Base-by-base conservation (phyloP, 2,329 filamentous ascomycete species). In the Colletotrichum paranaense region DNA sequence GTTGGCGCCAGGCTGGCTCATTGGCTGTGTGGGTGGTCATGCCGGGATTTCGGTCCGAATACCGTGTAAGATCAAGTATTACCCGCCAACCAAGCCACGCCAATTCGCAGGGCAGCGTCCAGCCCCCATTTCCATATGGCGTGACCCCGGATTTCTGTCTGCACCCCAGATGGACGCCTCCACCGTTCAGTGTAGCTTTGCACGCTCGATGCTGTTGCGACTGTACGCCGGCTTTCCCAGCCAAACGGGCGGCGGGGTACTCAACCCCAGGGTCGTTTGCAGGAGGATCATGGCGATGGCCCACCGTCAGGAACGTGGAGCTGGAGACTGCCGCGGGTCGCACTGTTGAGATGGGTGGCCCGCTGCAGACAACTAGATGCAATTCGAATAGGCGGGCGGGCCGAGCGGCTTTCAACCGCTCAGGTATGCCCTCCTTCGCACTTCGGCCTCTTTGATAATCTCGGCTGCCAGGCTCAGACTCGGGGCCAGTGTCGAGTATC, bases 391-490 rank as follows among this genome's bases (percentile, higher is more conserved):
- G 59, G 60, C 46, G 38, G 38, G 38, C 70, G 62, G 65, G 22
- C 16, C 24, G 32, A 42, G 55, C 24, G 57, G 67, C 57, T 42
- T 58, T 87, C 84, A 88, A 76, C 87, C 84, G 76, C 86, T 85
- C 75, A 91, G 84, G 82, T 91, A 91, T 74, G 89, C 87, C 78
- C 92, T 91, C 76, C 94, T 87, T 76, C 93, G 89, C 77, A 91
- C 89, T 80, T 94, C 94, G 8, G 94, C 94, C 80, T 96, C 94
- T 71, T 92, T 91, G 79, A 96, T 90, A 73, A 96, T 95, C 79
- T 96, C 94, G 26, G 92, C 91, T n/a, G 92, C 92, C 62, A 96
- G 85, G 76, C 88, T 90, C 38, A 96, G 85, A 78, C 93, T 95
- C 6, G 94, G 94, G 3, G 94, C 93, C 38, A 97, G 85, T 76